Base-by-base conservation (phyloP, 345 rosid genomes). In the Brassica rapa region DNA sequence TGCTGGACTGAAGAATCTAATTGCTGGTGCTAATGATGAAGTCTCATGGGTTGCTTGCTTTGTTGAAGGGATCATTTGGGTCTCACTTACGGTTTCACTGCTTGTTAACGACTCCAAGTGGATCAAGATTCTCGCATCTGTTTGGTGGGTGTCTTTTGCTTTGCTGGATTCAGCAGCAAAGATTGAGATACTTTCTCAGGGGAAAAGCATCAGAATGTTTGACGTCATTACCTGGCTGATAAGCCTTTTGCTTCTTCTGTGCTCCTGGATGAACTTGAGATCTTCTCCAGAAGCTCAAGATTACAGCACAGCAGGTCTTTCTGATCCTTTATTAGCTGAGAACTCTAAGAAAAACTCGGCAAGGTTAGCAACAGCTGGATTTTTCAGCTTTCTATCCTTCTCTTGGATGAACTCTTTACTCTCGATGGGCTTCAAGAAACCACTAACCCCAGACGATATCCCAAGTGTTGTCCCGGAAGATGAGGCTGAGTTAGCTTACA, bases 111-210 rank as follows among this genome's bases (percentile, higher is more conserved):
- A 56, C 57, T 81, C 88, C n/a, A 78, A 81, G 69, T 86, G 84
- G 86, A 72, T 69, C 16, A 77, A 76, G 74, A 74, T 86, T 76
- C 57, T 88, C 12, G 68, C 53, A 69, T 80, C 79, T 30, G 53
- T 84, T 25, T 94, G 98, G 98, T 94, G 95, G 96, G 67, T 87
- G n/a, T 80, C 75, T 27, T 90, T 85, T 62, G 80, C 84, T 69
- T 70, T 86, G 8, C 73, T 89, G 71, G 81, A 77, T 70, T 81
- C 88, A 51, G 88, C 85, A 73, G 66, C 84, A 14, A 83, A 85
- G 67, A 68, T 85, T 57, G 81, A 73, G 59, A 72, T 67, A 59
- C 77, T 92, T 37, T 53, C 69, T 5, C 82, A 73, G 41, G 82
- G 84, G 39, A 51, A 65, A 7, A 66, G 78, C n/a, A 71, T 89